Evolutionary conservation across 345 rosid species (phyloP).

Genomic region (Excoecaria cochinchinensis): DNA sequence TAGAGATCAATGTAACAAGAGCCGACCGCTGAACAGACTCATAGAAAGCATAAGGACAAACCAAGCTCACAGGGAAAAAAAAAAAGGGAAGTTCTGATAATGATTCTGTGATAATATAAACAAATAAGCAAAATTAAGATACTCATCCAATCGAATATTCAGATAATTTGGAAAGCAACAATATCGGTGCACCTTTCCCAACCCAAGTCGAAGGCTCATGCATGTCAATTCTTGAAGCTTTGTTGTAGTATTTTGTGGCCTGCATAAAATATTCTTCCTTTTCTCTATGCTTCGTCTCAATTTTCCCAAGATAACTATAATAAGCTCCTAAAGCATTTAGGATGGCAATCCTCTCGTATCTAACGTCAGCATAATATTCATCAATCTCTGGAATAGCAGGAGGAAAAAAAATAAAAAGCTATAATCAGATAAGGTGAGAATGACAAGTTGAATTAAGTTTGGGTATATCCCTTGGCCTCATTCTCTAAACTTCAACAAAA

Average conservation of each 20-base stretch:
- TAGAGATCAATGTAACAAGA: background rate
- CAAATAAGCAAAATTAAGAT: background rate
- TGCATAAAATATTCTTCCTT: slow-evolving; percentile 88
- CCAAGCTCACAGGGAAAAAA: background rate
- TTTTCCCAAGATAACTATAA: slow-evolving; percentile 87
- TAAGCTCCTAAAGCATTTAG: slow-evolving; percentile 94
- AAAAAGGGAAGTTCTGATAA: background rate
- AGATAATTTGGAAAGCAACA: background rate
- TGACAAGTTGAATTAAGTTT: background rate
- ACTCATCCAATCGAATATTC: background rate
- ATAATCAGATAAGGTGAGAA: background rate
- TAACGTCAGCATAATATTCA: slow-evolving; percentile 95
- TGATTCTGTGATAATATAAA: background rate
- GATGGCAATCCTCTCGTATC: slow-evolving; percentile 93
- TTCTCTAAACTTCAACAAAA: background rate
- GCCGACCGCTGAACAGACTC: background rate
- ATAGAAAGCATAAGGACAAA: background rate
- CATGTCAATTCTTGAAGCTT: slow-evolving; percentile 95
- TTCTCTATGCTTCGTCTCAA: slow-evolving; percentile 78
- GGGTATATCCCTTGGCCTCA: background rate
- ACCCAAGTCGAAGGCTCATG: slow-evolving; percentile 99
- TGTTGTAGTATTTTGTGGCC: slow-evolving; percentile 85
- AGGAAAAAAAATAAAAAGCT: too few species aligned
- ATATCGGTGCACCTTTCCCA: slow-evolving; percentile 64
- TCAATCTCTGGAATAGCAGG: slow-evolving; percentile 65